Conservation (phyloP, 129 eudicot species). For the Flaveria brownii region DNA sequence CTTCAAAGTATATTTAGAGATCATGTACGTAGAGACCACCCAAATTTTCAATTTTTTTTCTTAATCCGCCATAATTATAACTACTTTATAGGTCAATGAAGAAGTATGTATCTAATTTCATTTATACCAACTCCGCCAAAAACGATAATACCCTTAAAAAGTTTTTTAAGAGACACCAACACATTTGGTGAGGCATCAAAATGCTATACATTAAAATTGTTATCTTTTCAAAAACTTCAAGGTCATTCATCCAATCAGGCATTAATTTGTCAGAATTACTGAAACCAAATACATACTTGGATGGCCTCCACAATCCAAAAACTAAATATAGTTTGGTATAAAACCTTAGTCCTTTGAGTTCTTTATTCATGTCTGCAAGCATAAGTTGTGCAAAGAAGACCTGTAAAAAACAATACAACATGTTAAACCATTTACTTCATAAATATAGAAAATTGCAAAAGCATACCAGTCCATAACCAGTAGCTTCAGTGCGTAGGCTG, state of each 20-base stretch:
- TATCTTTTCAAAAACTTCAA: not conserved
- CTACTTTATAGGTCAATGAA: not conserved
- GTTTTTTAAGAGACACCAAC: not conserved
- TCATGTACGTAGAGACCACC: not conserved
- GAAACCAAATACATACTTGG: not conserved
- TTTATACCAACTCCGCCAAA: not conserved
- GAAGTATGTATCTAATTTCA: not conserved
- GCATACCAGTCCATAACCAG: conserved; percentile 90
- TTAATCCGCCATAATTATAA: not conserved
- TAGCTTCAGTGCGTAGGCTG: conserved; percentile 98
- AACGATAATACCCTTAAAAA: not conserved
- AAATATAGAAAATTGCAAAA: not conserved
- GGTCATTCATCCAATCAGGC: not conserved
- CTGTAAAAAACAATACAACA: conserved; percentile 50
- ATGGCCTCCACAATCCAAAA: not conserved
- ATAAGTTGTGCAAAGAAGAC: conserved; percentile 95
- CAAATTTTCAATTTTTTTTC: not conserved
- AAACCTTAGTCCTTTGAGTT: conserved; percentile 93
- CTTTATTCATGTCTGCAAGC: conserved; percentile 93
- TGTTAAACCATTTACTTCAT: conserved; percentile 18
- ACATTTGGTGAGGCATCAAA: not conserved
- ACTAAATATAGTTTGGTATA: conserved; percentile 18
- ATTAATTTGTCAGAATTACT: not conserved
- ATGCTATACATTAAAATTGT: not conserved
- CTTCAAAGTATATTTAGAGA: not conserved